Percentiles rank a stretch among this genome's conserved stretches.
These are phyloP conservation scores for Mangifera indica DNA, from an alignment of 345 rosid species.

Conservation along the genomic window DNA sequence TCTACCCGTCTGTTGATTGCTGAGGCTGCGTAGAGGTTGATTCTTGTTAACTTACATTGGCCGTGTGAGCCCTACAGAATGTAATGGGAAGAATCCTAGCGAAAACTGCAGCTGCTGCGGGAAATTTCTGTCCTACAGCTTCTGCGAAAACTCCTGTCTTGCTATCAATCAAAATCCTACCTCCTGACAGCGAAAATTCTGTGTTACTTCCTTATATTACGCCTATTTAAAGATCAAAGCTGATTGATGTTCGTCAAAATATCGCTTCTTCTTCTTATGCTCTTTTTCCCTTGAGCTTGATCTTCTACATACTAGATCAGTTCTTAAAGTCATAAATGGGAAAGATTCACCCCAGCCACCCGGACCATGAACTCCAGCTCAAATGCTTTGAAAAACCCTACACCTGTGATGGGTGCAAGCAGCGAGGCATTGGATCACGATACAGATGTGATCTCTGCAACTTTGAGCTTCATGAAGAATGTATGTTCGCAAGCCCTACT, in stretches of 20 bases:
- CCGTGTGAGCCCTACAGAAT: not conserved
- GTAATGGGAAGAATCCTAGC: too few relatives aligned
- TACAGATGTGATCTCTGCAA: constrained; percentile 9
- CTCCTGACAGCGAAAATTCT: too few relatives aligned
- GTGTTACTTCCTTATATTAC: too few relatives aligned
- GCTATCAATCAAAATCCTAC: too few relatives aligned
- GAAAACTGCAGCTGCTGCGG: too few relatives aligned
- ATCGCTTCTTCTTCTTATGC: too few relatives aligned
- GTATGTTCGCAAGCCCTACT: not conserved
- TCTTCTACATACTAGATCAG: not conserved
- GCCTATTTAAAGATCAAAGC: too few relatives aligned
- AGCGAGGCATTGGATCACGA: constrained; percentile 5
- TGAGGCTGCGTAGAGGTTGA: not conserved
- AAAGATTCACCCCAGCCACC: constrained; percentile 9
- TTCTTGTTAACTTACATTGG: not conserved
- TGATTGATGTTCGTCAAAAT: too few relatives aligned
- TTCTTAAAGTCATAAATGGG: not conserved
- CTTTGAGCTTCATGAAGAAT: constrained; percentile 15
- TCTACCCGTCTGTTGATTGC: not conserved
- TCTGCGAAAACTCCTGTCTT: too few relatives aligned
- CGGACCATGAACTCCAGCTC: not conserved
- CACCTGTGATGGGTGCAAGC: constrained; percentile 24
- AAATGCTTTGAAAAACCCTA: constrained; percentile 3
- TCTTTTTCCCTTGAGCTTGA: too few relatives aligned
- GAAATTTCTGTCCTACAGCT: too few relatives aligned